These are phyloP conservation scores for Talaromyces marneffei DNA, from an alignment of 2,329 filamentous ascomycete genomes.

Conservation along the genomic window DNA sequence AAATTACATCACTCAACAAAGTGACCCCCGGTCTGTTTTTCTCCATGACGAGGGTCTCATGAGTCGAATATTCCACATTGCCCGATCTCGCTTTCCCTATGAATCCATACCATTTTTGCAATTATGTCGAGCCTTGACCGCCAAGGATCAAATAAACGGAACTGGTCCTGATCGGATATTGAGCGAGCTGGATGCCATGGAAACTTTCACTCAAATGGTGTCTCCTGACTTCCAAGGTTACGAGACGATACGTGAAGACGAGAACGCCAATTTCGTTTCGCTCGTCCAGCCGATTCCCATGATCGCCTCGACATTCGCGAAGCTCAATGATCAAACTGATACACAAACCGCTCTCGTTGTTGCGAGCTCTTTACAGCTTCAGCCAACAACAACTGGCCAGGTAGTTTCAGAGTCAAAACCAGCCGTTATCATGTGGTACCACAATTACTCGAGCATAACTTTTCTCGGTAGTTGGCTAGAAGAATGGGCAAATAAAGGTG, in stretches of 20 bases:
- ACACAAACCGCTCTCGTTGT: slow-evolving; percentile 31
- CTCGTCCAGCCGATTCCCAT: slow-evolving; percentile 54
- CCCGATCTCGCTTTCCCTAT: slow-evolving; percentile 74
- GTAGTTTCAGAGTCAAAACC: slow-evolving; percentile 74
- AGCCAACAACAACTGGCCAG: slow-evolving; percentile 37
- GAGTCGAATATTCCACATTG: slow-evolving; percentile 57
- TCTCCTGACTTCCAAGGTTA: slow-evolving; percentile 67
- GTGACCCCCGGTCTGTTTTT: slow-evolving; percentile 47
- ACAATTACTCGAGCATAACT: slow-evolving; percentile 71
- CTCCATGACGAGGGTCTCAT: slow-evolving; percentile 54
- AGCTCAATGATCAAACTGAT: slow-evolving; percentile 20
- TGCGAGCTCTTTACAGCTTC: slow-evolving; percentile 33
- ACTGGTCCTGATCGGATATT: slow-evolving; percentile 52
- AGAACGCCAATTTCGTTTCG: slow-evolving; percentile 72
- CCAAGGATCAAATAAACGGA: slow-evolving; percentile 39
- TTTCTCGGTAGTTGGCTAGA: slow-evolving; percentile 67
- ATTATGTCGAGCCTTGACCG: slow-evolving; percentile 60
- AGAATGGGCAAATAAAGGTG: slow-evolving; percentile 43
- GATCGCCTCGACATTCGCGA: slow-evolving; percentile 28
- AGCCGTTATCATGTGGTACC: slow-evolving; percentile 66
- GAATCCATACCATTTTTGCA: slow-evolving; percentile 74
- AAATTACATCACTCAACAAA: slow-evolving; percentile 18
- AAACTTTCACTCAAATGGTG: slow-evolving; percentile 72
- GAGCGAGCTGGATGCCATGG: slow-evolving; percentile 61
- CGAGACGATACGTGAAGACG: slow-evolving; percentile 73